Evolutionary conservation across 1,284 basidiomycete genomes (phyloP).

Genomic region (Uromyces viciae-fabae): DNA sequence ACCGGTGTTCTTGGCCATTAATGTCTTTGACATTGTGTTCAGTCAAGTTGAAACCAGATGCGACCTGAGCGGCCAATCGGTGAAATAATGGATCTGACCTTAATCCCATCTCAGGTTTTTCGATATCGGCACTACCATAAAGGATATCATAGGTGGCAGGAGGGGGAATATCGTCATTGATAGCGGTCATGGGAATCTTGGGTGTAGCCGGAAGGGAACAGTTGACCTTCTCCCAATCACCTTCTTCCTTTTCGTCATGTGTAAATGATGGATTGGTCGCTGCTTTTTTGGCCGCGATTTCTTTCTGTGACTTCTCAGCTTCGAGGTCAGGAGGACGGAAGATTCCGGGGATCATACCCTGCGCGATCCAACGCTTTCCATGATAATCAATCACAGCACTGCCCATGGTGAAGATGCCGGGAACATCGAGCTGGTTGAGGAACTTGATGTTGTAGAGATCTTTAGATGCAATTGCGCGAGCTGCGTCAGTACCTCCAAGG

Average conservation of each 20-base stretch:
- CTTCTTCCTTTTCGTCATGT: conserved; percentile 47
- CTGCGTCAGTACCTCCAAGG: conserved; percentile 62
- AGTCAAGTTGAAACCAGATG: conserved; percentile 59
- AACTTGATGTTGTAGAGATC: conserved; percentile 61
- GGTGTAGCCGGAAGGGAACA: conserved; percentile 70
- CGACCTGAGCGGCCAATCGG: conserved; percentile 60
- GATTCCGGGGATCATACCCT: conserved; percentile 62
- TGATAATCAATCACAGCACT: conserved; percentile 62
- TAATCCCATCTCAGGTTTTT: conserved; percentile 55
- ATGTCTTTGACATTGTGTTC: conserved; percentile 59
- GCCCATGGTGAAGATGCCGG: conserved; percentile 51
- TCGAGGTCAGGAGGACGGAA: conserved; percentile 55
- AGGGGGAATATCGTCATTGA: conserved; percentile 50
- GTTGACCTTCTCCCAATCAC: conserved; percentile 56
- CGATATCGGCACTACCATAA: conserved; percentile 62
- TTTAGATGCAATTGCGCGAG: conserved; percentile 61
- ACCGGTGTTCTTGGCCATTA: conserved; percentile 57
- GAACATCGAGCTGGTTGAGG: conserved; percentile 59
- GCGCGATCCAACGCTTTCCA: conserved; percentile 63
- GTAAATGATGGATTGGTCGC: conserved; percentile 18
- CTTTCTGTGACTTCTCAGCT: conserved; percentile 48
- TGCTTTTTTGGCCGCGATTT: conserved; percentile 48
- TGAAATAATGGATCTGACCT: conserved; percentile 59
- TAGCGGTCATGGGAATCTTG: conserved; percentile 59
- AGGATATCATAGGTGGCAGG: conserved; percentile 59